Evolutionary conservation across 768 basidiomycete genomes (phyloP).

Genomic region (Pholiota microspora): DNA sequence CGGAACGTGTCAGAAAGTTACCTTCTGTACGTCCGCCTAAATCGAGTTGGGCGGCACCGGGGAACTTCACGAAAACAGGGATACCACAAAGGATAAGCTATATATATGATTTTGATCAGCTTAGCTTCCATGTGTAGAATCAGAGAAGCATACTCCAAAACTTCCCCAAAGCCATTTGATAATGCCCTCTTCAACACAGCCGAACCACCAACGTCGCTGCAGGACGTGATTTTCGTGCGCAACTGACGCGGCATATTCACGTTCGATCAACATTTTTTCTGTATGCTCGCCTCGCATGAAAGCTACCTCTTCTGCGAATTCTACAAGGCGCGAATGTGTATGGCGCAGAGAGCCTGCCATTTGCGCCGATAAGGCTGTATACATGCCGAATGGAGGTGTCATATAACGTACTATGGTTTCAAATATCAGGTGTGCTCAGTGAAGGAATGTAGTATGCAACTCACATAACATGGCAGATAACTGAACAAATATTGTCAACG

Average conservation of each 20-base stretch:
- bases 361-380: conserved; percentile 85
- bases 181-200: conserved; percentile 90
- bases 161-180: conserved; percentile 98
- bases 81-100: conserved; percentile 88
- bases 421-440: background rate
- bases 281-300: conserved; percentile 86
- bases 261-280: conserved; percentile 89
- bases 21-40: conserved; percentile 90
- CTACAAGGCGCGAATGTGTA: conserved; percentile 86
- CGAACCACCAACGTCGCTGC: conserved; percentile 82
- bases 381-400: conserved; percentile 91
- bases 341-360: conserved; percentile 88
- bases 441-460: conserved; percentile 26
- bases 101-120: background rate
- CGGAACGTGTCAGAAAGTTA: conserved; percentile 20
- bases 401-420: conserved; percentile 66
- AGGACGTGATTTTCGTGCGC: conserved; percentile 85
- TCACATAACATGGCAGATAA: conserved; percentile 75
- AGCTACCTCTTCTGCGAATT: conserved; percentile 87
- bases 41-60: conserved; percentile 65
- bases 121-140: background rate
- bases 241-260: conserved; percentile 81
- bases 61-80: conserved; percentile 87
- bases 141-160: conserved; percentile 65
- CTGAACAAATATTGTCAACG: conserved; percentile 84